Evolutionary conservation across 768 basidiomycete species (phyloP).

Genomic region (Suillus tomentosus): DNA sequence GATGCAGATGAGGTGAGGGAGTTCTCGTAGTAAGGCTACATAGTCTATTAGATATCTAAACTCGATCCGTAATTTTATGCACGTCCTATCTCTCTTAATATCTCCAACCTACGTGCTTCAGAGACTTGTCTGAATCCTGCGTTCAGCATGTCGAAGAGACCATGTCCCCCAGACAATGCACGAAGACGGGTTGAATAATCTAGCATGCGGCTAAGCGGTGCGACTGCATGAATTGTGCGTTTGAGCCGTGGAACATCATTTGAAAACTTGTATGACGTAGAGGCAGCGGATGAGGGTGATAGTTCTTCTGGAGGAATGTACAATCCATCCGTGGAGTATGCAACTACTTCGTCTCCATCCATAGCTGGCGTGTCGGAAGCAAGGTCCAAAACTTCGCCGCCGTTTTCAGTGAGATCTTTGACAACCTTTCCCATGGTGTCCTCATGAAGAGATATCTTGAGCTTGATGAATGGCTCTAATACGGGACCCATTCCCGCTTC

Average conservation of each 20-base stretch:
- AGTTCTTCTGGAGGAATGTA: slow-evolving; percentile 78
- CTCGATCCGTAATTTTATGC: slow-evolving; percentile 40
- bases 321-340: slow-evolving; percentile 61
- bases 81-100: slow-evolving; percentile 77
- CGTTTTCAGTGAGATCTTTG: slow-evolving; percentile 82
- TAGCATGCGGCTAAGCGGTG: slow-evolving; percentile 80
- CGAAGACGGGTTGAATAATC: slow-evolving; percentile 80
- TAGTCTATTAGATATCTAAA: slow-evolving; percentile 15
- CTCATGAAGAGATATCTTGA: slow-evolving; percentile 70
- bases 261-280: slow-evolving; percentile 28
- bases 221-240: slow-evolving; percentile 69
- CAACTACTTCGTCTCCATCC: slow-evolving; percentile 37
- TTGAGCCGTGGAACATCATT: slow-evolving; percentile 45
- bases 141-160: slow-evolving; percentile 73
- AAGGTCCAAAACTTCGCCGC: slow-evolving; percentile 77
- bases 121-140: slow-evolving; percentile 78
- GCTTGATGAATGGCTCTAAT: slow-evolving; percentile 74
- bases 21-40: slow-evolving; percentile 39
- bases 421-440: slow-evolving; percentile 75
- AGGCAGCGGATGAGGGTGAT: slow-evolving; percentile 63
- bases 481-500: slow-evolving; percentile 70
- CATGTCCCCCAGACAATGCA: slow-evolving; percentile 81
- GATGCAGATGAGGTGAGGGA: slow-evolving; percentile 81
- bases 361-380: slow-evolving; percentile 43
- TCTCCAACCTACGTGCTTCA: slow-evolving; percentile 63